Base-by-base conservation (phyloP, 768 basidiomycete genomes). In the Termitomyces sp. region DNA sequence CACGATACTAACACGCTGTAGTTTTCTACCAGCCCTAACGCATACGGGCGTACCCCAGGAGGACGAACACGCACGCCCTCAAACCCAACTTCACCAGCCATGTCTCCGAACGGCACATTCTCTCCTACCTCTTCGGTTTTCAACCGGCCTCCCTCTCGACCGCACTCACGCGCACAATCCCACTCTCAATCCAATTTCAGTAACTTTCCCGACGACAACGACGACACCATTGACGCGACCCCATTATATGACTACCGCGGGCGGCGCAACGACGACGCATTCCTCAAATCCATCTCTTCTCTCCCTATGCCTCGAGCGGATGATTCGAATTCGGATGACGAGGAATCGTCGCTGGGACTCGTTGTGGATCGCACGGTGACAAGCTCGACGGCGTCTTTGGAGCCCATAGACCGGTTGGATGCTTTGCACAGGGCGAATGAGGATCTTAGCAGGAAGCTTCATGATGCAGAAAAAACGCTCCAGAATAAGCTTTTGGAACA, bases 361-460 rank as follows among this genome's bases (percentile, higher is more conserved):
- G 81, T 88, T 9, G 72, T 81, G 63, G 88, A 88, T 59, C 81
- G 87, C 10, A 74, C 76, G 30, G 72, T 77, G 3, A 71, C 82
- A 0, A 78, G 77, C 26, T 92, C 90, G 4, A 86, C 81, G 0
- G 79, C 79, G 2, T 92, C 90, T 2, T 74, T 94, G 66, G 85
- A 88, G 54, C 79, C 87, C 7, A 70, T 80, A n/a, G 90, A 92
- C 46, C 81, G 83, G 45, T 67, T 92, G 24, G 90, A 92, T 16
- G 86, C 82, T 5, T 69, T 95, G 60, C 84, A 87, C 68, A 80
- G 86, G 62, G 75, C 81, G 18, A 95, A 94, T 61, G 72, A 75
- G 3, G 94, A 95, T 35, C 72, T 95, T n/a, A 77, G 78, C 28
- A 76, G 85, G 63, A 92, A 91, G 69, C 72, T 92, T 35, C 73